Base-by-base conservation (phyloP, 2,329 filamentous ascomycete species). In the Zymoseptoria pseudotritici region DNA sequence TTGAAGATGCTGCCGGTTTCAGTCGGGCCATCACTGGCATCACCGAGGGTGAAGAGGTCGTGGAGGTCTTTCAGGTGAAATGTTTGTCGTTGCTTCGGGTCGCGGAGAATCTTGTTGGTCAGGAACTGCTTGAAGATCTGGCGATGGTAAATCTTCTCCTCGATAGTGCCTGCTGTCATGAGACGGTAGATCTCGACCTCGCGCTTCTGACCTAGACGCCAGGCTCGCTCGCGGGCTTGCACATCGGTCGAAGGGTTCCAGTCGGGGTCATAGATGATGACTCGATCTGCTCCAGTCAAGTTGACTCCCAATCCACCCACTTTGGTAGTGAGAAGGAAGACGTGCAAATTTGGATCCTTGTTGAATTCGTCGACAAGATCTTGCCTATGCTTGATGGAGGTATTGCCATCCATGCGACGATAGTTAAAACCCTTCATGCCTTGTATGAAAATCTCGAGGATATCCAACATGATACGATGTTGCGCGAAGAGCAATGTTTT, bases 61-160 rank as follows among this genome's bases (percentile, higher is more conserved):
- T 97, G 90, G 17, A 99, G 77, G 69, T 97, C 92, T 60, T 87
- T 89, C 69, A 96, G 81, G 60, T 96, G 90, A 73, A 97, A 96
- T 0, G 88, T 91, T 65, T 94, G 90, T 21, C 90, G 86, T 73
- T 97, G 92, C 70, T 96, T 96, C 0, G 94, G 91, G 68, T 99
- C 93, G 67, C 89, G 92, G 55, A 99, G 75, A 6, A 99, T 92
- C 74, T 97, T 97, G 77, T 97, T 96, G 3, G 91, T 94, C 63
- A 99, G 81, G 71, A 97, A 97, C 68, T 97, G 93, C 75, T 99
- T 99, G 80, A 96, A 99, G 55, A 99, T 94, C 71, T 99, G 94
- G 17, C 95, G 88, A 74, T 99, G 93, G 64, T 97, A 99, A 29
- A 99, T 99, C 78, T 99, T 99, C 75, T 99, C 94, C 72, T 99